Base-by-base conservation (phyloP, 2,329 filamentous ascomycete species). In the Fusarium sororula region DNA sequence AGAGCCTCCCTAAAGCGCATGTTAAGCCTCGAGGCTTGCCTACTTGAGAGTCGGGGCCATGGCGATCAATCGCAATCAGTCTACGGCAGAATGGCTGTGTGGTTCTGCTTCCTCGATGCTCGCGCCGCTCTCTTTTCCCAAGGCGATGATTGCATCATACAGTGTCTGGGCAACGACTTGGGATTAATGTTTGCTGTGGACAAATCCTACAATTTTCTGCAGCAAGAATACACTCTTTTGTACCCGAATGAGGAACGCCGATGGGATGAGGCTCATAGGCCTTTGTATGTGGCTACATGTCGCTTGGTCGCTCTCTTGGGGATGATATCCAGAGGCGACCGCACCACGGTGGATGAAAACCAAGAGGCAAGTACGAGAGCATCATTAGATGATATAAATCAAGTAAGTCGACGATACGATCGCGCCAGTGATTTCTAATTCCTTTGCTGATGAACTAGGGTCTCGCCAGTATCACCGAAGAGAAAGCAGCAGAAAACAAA, bases 321-420 rank as follows among this genome's bases (percentile, higher is more conserved):
- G 11, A 28, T 7, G 14, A 41, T 55, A 18, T 55, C 51, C 14
- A 28, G 24, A 26, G 18, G 3, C 13, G n/a, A 53, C 6, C 6
- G 17, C 32, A 26, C 3, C 8, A 9, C 5, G 0, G 8, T 0
- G 5, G 18, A 2, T 0, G 12, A 22, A 0, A 38, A 0, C 12
- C 32, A 26, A 22, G 24, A 38, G 3, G 5, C 3, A n/a, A 54
- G 17, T 2, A 17, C 10, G 5, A 6, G 5, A 17, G 24, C 10
- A 17, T 54, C 30, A 1, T 6, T 51, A 5, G 5, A 18, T 3
- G 6, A 35, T 7, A 35, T 51, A 3, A 14, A 12, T 0, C 22
- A 51, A 7, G 48, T 51, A 18, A 9, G 11, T 3, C 8, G 6
- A 26, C n/a, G n/a, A n/a, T n/a, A n/a, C n/a, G n/a, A n/a, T n/a